These are phyloP conservation scores for Sporopachydermia lactativora DNA, from an alignment of 805 yeast species.

Conservation along the genomic window DNA sequence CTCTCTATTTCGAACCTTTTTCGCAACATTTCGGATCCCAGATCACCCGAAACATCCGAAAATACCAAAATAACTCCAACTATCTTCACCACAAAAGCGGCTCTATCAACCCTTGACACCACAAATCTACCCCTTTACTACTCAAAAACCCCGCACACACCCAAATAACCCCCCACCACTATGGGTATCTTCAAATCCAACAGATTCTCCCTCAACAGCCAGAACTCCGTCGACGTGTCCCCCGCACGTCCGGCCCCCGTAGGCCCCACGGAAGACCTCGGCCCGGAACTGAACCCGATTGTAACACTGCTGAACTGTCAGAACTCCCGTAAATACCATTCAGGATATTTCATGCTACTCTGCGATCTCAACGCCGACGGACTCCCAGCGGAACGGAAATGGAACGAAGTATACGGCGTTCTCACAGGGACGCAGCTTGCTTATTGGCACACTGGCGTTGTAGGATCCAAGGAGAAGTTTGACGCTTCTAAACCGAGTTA, in stretches of 20 bases:
- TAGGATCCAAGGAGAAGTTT: slow-evolving; percentile 35
- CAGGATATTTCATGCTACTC: slow-evolving; percentile 61
- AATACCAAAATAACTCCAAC: too few relatives aligned
- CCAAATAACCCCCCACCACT: too few relatives aligned
- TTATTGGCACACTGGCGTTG: slow-evolving; percentile 71
- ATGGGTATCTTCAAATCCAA: background rate
- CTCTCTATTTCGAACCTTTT: too few relatives aligned
- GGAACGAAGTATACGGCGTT: slow-evolving; percentile 91
- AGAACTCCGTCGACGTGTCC: background rate
- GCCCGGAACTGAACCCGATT: slow-evolving; percentile 26
- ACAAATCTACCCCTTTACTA: too few relatives aligned
- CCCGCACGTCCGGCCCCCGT: background rate
- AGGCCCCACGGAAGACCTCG: background rate
- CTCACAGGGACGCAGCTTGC: slow-evolving; percentile 85
- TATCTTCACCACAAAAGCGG: too few relatives aligned
- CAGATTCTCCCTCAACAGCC: background rate
- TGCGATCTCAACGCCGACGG: slow-evolving; percentile 77
- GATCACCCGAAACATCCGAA: too few relatives aligned
- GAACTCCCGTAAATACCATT: slow-evolving; percentile 57
- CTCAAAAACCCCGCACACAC: too few relatives aligned
- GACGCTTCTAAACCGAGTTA: slow-evolving; percentile 71
- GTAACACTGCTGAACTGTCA: slow-evolving; percentile 65
- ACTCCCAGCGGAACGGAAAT: slow-evolving; percentile 58
- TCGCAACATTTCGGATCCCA: too few relatives aligned
- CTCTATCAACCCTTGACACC: too few relatives aligned